A percentile compares a stretch with the other conserved stretches of the same genome.
Conservation (phyloP, 495 filamentous ascomycete genomes). For the Penicillium ucsense region DNA sequence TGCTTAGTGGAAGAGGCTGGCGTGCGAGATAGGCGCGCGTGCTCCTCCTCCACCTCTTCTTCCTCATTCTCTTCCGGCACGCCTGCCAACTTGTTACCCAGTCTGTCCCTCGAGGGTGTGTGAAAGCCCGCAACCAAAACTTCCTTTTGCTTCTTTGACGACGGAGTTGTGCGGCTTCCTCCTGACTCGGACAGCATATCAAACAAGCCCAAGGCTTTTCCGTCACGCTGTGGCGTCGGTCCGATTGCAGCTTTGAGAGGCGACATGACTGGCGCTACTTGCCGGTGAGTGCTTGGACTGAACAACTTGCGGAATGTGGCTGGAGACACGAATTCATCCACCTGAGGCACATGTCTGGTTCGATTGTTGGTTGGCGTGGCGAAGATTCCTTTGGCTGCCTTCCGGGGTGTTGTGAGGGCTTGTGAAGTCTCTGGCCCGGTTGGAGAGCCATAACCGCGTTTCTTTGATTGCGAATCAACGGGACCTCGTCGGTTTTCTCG, state of each 20-base stretch:
- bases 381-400: conserved; percentile 24
- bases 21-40: conserved; percentile 41
- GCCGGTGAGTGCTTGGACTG: conserved; percentile 46
- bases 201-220: conserved; percentile 80
- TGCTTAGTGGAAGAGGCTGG: conserved; percentile 55
- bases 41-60: conserved; percentile 24
- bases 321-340: conserved; percentile 50
- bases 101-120: conserved; percentile 31
- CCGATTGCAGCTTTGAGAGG: conserved; percentile 49
- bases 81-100: conserved; percentile 1
- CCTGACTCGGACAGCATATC: conserved; percentile 63
- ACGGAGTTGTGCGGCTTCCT: conserved; percentile 36
- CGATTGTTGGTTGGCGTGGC: conserved; percentile 39
- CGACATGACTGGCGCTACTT: conserved; percentile 20
- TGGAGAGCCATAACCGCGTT: conserved; percentile 30
- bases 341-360: conserved; percentile 27
- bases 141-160: conserved; percentile 22
- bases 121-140: conserved; percentile 22
- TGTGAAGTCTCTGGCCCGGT: conserved; percentile 14
- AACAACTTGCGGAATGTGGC: conserved; percentile 48
- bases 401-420: conserved; percentile 21
- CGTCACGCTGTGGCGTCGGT: conserved; percentile 87
- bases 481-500: conserved; percentile 20
- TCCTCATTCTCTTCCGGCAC: conserved; percentile 24
- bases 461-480: conserved; percentile 23